Percentiles rank a stretch among this genome's conserved stretches.
phyloP scores from a whole-genome alignment of 2,329 filamentous ascomycete genomes.

The Aureobasidium namibiae region DNA sequence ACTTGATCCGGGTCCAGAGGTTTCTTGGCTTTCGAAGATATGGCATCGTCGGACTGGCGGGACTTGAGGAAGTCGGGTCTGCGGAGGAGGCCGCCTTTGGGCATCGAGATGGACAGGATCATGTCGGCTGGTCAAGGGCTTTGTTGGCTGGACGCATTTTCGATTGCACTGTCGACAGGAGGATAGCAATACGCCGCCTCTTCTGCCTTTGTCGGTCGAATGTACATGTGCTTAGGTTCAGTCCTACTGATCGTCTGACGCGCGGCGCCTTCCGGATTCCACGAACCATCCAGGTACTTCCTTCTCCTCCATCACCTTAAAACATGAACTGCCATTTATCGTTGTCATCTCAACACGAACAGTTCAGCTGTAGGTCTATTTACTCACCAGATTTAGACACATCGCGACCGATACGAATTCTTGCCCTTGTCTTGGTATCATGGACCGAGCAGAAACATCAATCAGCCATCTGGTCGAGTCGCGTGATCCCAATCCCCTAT shows the following conservation, averaged over 20 bases:
- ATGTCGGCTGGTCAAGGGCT: background rate
- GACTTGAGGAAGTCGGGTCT: constrained; percentile 9
- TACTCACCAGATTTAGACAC: background rate
- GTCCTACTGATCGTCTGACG: background rate
- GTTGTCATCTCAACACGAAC: no score
- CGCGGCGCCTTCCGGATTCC: background rate
- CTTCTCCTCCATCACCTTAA: background rate
- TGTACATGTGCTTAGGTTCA: background rate
- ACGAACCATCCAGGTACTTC: background rate
- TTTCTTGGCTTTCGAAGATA: background rate
- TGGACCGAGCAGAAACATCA: background rate
- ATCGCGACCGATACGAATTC: background rate
- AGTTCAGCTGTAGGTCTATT: background rate
- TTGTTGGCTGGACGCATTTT: background rate
- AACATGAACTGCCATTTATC: background rate
- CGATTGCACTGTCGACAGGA: background rate
- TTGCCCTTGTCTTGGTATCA: background rate
- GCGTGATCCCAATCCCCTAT: constrained; percentile 1
- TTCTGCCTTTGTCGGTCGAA: background rate
- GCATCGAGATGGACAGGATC: constrained; percentile 13
- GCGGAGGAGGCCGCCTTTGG: constrained; percentile 9
- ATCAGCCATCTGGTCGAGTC: background rate
- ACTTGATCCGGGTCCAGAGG: background rate
- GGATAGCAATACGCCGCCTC: constrained; percentile 5
- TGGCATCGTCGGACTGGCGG: background rate